Base-by-base conservation (phyloP, 208 protist genomes). In the Leishmania braziliensis region DNA sequence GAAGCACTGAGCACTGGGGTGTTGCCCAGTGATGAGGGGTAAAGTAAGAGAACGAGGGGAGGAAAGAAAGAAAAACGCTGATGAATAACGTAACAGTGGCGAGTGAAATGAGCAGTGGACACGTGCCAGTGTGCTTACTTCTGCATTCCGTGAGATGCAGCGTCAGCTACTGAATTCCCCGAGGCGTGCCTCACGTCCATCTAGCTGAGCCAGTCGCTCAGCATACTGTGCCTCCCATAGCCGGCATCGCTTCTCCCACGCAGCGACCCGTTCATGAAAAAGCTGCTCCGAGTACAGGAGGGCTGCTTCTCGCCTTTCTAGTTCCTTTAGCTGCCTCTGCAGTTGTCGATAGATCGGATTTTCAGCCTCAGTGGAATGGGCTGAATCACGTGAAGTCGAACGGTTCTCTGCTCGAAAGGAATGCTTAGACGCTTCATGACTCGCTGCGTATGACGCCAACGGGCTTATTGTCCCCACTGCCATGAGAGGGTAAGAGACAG, bases 221-320 rank as follows among this genome's bases (percentile, higher is more conserved):
- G n/a, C 65, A 12, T 60, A 75, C 72, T 78, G 63, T 18, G 73
- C 73, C 54, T 83, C 80, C 79, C 79, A 82, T 33, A 78, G 2
- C 5, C 62, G 58, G 12, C 79, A 60, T 26, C 75, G 79, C 33
- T 71, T 78, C 43, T 82, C 79, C 80, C 80, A 83, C 20, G 36
- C 54, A 18, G 72, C 73, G 12, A 74, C 70, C 46, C n/a, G 12
- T 29, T 74, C 70, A 8, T 29, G 10, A 14, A 74, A 74, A 29
- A 74, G 46, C 20, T 29, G 70, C 48, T 74, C 70, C 70, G 70
- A 74, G 26, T 26, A 23, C 16, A 6, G 70, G 26, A 74, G 70
- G 26, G 39, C 48, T 29, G 68, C 33, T 48, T 74, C 70, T 54
- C 70, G 39, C 48, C n/a, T 12, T 23, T 56, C 48, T 54, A 74